phyloP scores from a whole-genome alignment of 768 basidiomycete genomes.

The Russula lepida region DNA sequence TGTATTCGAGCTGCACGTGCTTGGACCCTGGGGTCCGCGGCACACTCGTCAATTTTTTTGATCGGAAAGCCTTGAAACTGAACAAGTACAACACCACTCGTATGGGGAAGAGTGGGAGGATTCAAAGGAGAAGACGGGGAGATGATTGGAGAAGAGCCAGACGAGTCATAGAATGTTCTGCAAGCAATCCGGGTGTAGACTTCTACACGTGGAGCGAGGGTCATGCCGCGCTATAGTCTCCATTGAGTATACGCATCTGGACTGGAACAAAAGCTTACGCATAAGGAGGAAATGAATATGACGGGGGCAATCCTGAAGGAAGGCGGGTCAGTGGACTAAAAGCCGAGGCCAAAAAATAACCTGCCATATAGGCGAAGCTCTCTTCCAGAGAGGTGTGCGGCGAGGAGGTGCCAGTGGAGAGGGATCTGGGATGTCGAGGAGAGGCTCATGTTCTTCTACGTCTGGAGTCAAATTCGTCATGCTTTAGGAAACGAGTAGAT shows the following conservation, averaged over 20 bases:
- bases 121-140: neutral
- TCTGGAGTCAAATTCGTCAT: neutral
- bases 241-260: neutral
- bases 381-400: slow-evolving; percentile 1
- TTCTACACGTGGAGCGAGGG: slow-evolving; percentile 21
- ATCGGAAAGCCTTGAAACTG: slow-evolving; percentile 2
- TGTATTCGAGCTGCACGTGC: slow-evolving; percentile 22
- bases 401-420: neutral
- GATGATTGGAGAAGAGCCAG: neutral
- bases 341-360: neutral
- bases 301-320: slow-evolving; percentile 19
- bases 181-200: slow-evolving; percentile 22
- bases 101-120: neutral
- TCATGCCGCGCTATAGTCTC: slow-evolving; percentile 17
- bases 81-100: neutral
- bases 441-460: slow-evolving; percentile 14
- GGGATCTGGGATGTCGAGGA: neutral
- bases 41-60: slow-evolving; percentile 13
- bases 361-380: slow-evolving; percentile 13
- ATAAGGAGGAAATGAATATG: slow-evolving; percentile 19
- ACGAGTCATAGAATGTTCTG: slow-evolving; percentile 9
- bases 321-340: neutral
- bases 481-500: neutral
- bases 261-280: slow-evolving; percentile 4
- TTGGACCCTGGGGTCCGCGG: slow-evolving; percentile 18